Evolutionary conservation across 768 basidiomycete species (phyloP), one percentile per base, ranked within the genome.

Genomic region (Suillus discolor): DNA sequence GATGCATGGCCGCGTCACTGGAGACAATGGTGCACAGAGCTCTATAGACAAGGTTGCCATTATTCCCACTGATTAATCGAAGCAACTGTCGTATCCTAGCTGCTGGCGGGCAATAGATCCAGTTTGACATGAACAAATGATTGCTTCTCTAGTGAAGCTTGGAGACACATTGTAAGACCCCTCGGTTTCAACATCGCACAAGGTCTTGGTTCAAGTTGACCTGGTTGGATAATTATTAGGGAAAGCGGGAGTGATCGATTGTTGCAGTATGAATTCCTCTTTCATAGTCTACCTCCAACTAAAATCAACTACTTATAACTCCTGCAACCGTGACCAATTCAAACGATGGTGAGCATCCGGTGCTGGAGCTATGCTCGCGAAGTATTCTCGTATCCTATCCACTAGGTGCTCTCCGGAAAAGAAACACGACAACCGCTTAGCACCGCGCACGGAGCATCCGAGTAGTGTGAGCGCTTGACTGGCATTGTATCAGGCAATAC

Each of bases 341-440:
- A 57, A 2, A 23, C 18, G 57, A 59, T 25, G 38, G 16, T 11
- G 57, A 39, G 23, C 16, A 5, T 39, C 6, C 6, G 36, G 36
- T 57, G 57, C 57, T 59, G 23, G 38, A 59, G 57, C 38, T 59
- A 38, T 23, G 23, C 57, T 38, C 16, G 39, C n/a, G 4, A 39
- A 6, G 57, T 25, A 39, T 39, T 39, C 70, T 70, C 15, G 72
- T 77, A 63, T 69, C 71, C 4, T 65, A 57, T 9, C 57, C 2
- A 25, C 36, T 18, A 20, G 25, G 25, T 59, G 39, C 23, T 49
- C 25, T 25, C 18, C 16, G 9, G 36, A 36, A 36, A 9, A 36
- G 36, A 36, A 36, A 36, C 36, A 36, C 1, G 69, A 23, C 70
- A 59, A 2, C 72, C 71, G 1, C 74, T 71, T 3, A 77, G 65